phyloP scores from a whole-genome alignment of 1,139 yeast genomes.

The Yamadazyma jaroonii region DNA sequence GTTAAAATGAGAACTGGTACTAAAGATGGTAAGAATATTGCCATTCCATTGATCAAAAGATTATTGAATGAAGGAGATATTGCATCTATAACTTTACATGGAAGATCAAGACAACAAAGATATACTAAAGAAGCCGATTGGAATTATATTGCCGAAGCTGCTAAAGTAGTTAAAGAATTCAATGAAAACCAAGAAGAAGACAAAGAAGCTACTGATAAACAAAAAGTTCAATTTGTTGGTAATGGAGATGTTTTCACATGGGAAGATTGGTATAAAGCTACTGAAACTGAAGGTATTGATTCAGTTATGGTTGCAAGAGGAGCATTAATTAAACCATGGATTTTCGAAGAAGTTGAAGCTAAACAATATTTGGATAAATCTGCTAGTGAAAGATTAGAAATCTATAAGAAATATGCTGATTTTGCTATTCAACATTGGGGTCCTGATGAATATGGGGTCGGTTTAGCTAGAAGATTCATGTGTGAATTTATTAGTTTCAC shows the following conservation, averaged over 20 bases:
- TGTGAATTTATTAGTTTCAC: conserved; percentile 95
- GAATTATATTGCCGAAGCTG: conserved; percentile 81
- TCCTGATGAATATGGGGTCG: conserved; percentile 90
- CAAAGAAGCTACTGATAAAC: conserved; percentile 49
- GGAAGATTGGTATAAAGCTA: conserved; percentile 87
- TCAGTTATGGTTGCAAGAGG: conserved; percentile 98
- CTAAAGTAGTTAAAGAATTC: conserved; percentile 60
- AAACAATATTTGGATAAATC: conserved; percentile 88
- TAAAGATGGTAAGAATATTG: conserved; percentile 81
- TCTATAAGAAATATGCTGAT: conserved; percentile 63
- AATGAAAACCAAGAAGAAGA: conserved; percentile 50
- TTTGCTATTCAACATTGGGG: conserved; percentile 98
- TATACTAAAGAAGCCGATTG: conserved; percentile 91
- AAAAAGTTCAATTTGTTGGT: conserved; percentile 66
- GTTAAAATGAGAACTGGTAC: conserved; percentile 92
- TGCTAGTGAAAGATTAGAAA: conserved; percentile 82
- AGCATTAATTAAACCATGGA: conserved; percentile 98
- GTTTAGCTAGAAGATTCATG: conserved; percentile 82
- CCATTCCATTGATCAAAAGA: conserved; percentile 68
- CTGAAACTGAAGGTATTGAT: conserved; percentile 71
- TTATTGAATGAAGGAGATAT: conserved; percentile 75
- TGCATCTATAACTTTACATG: conserved; percentile 92
- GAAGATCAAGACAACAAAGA: conserved; percentile 93
- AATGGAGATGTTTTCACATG: conserved; percentile 89
- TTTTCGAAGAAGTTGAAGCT: conserved; percentile 90